A percentile compares a stretch with the other conserved stretches of the same genome.
Conservation (phyloP, 1,284 basidiomycete genomes). For the Amylostereum areolatum region DNA sequence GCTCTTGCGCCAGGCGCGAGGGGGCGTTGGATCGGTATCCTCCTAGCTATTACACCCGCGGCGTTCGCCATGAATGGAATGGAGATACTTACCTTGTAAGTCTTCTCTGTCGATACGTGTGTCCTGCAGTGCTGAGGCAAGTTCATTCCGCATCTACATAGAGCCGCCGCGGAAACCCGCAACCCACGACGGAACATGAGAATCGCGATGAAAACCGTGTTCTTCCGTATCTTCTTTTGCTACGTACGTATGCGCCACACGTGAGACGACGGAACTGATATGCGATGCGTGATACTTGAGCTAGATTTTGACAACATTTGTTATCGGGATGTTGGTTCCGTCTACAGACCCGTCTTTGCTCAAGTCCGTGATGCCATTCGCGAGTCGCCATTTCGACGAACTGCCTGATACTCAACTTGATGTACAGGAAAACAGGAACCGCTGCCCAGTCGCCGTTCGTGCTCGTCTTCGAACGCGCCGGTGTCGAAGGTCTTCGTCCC, state of each 20-base stretch:
- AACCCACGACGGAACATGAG: constrained; percentile 39
- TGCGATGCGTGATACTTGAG: neutral
- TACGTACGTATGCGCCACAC: constrained; percentile 17
- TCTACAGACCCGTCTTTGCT: constrained; percentile 13
- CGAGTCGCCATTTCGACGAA: neutral
- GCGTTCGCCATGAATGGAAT: constrained; percentile 12
- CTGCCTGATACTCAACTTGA: neutral
- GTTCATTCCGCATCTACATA: neutral
- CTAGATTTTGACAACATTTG: constrained; percentile 10
- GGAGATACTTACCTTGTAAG: constrained; percentile 12
- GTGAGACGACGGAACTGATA: neutral
- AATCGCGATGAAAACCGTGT: constrained; percentile 42
- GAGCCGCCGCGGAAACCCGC: constrained; percentile 29
- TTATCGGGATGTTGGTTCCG: constrained; percentile 15
- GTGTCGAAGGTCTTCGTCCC: constrained; percentile 10
- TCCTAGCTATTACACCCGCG: constrained; percentile 2
- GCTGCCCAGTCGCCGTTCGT: constrained; percentile 15
- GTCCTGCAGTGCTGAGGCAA: neutral
- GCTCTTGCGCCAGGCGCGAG: constrained; percentile 13
- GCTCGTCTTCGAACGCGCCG: constrained; percentile 12
- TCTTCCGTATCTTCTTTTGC: constrained; percentile 37
- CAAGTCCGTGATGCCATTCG: constrained; percentile 4
- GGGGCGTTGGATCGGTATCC: constrained; percentile 11
- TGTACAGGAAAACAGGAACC: constrained; percentile 9
- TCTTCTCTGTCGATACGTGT: neutral